Base-by-base conservation (phyloP, 1,284 basidiomycete species). In the Cutaneotrichosporon curvatum region DNA sequence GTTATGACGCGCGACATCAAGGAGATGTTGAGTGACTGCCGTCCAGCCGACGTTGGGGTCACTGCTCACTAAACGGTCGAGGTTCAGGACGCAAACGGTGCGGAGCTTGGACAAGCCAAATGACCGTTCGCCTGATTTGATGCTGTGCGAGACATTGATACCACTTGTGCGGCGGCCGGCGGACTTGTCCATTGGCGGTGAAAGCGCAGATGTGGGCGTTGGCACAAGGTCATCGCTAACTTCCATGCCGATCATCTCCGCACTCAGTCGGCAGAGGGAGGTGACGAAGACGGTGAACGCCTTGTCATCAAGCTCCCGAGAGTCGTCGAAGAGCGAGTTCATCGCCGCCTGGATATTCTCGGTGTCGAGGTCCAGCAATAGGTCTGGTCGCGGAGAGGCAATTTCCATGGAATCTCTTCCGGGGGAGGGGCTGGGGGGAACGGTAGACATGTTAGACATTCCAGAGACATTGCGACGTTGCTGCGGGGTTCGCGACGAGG, bases 211-310 rank as follows among this genome's bases (percentile, higher is more conserved):
- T 15, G 2, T 9, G 51, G 52, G 4, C 53, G 50, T 45, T n/a
- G 58, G 52, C 3, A 48, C 39, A 7, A 7, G 25, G 7, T 28
- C 25, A 36, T 47, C 42, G 21, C 42, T 45, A 25, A 48, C 18
- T n/a, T 86, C 82, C 80, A 91, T 82, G 25, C 84, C 83, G 28
- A 92, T 81, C 87, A 94, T 92, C 66, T 88, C 87, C 6, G 80
- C 78, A 63, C 87, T 91, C 20, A 96, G 73, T 57, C 79, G 82
- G 65, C 89, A 94, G 38, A 96, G 72, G 0, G 91, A 84, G 18
- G 78, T 77, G 22, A 91, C 75, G 57, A 97, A 96, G 55, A 82
- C 78, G 32, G 77, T 78, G 71, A 94, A 95, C 2, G 90, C 87
- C 0, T 66, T 61, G 59, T 94, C 87, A 51, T 91, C 85, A 47